phyloP scores from a whole-genome alignment of 345 rosid genomes.

The Populus pruinosa region DNA sequence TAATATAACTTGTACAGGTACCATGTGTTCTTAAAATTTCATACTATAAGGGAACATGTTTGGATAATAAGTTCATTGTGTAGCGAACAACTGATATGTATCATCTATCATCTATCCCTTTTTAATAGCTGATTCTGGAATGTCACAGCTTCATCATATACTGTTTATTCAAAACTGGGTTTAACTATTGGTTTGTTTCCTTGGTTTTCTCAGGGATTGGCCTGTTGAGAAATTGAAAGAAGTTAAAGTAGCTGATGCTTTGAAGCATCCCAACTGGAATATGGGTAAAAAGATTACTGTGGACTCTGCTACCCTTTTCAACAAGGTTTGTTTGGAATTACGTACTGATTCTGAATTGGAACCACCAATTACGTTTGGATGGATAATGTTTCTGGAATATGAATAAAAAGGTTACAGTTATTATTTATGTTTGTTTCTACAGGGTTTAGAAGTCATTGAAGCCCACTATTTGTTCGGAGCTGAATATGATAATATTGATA shows the following conservation, averaged over 20 bases:
- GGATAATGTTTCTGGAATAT: background rate
- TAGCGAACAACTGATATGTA: background rate
- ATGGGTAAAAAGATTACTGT: conserved; percentile 98
- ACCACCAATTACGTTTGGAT: background rate
- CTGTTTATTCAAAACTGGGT: background rate
- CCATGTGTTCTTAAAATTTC: background rate
- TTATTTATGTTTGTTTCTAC: conserved; percentile 16
- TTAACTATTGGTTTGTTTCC: conserved; percentile 19
- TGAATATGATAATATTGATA: conserved; percentile 81
- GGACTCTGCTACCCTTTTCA: conserved; percentile 96
- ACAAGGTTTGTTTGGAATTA: conserved; percentile 50
- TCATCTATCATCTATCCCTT: background rate
- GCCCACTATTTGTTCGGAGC: conserved; percentile 96
- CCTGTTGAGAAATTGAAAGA: conserved; percentile 91
- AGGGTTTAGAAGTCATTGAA: conserved; percentile 98
- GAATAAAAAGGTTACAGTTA: background rate
- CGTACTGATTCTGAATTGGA: background rate
- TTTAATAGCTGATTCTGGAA: background rate
- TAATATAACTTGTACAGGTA: background rate
- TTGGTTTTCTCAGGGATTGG: conserved; percentile 54
- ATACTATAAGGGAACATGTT: background rate
- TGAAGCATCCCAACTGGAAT: conserved; percentile 95
- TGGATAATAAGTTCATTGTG: background rate
- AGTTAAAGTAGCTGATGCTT: conserved; percentile 88
- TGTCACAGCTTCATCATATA: background rate